Base-by-base conservation (phyloP, 164 flowering plant species). In the Malania oleifera region DNA sequence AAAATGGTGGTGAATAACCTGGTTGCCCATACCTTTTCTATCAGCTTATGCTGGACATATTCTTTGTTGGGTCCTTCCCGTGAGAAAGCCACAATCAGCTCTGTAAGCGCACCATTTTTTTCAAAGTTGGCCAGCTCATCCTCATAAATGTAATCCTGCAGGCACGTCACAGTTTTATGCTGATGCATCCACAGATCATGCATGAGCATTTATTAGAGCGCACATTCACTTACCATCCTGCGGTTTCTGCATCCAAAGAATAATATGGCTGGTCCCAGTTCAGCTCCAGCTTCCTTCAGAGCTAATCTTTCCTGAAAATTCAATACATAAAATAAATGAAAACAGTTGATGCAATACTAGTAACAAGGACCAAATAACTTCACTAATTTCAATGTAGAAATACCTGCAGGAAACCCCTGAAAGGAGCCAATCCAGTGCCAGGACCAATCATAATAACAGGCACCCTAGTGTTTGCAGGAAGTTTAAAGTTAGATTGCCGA, bases 381-480 rank as follows among this genome's bases (percentile, higher is more conserved):
- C 3, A 15, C 46, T 4, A 14, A 17, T 20, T 25, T 6, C 52
- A 25, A 17, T 17, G 24, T 10, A 48, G 14, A 56, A 2, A 60
- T 65, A 91, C 98, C 95, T 92, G 98, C 57, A 93, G 72, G 74
- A 95, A 95, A 31, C 97, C 99, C 71, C 99, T 85, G 66, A 95
- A 95, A 52, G 99, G 99, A 72, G 99, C 99, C 73, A 95, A 79
- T 31, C 99, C 99, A 22, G 99, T 95, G 24, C 99, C 99, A 55
- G 99, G 99, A 29, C 99, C 99, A 70, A 95, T 82, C 97, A 95
- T 91, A 54, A 95, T 82, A 48, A 95, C 63, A n/a, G 99, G 99
- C 29, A 82, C 67, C 44, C 76, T 67, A 64, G 87, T 43, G 70
- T 91, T 89, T 1, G 84, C 45, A 14, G 99, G 99, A 37, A 95